Evolutionary conservation across 768 basidiomycete species (phyloP).

Genomic region (Lactifluus pinguis): DNA sequence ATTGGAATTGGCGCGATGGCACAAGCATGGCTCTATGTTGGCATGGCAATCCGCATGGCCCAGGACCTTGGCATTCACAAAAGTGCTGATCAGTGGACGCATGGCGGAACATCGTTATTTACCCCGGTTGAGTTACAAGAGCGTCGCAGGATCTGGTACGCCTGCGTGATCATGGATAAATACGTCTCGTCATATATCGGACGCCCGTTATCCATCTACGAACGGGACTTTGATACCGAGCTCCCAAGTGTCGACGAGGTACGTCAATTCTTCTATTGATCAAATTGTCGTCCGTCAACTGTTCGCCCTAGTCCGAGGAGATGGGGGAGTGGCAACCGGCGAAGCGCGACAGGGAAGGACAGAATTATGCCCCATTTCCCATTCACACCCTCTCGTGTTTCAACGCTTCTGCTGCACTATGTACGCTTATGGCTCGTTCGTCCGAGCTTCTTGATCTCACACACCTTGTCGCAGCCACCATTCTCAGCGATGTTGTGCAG

Average conservation of each 20-base stretch:
- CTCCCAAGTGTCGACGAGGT: slow-evolving; percentile 57
- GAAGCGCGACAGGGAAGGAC: slow-evolving; percentile 28
- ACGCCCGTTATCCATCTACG: slow-evolving; percentile 65
- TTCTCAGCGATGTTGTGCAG: slow-evolving; percentile 61
- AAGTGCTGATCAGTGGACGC: slow-evolving; percentile 69
- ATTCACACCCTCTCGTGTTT: slow-evolving; percentile 63
- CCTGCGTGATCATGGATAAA: slow-evolving; percentile 69
- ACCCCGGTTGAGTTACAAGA: slow-evolving; percentile 54
- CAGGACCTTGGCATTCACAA: slow-evolving; percentile 83
- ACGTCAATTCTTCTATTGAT: slow-evolving; percentile 13
- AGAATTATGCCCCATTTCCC: slow-evolving; percentile 27
- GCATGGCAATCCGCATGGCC: slow-evolving; percentile 89
- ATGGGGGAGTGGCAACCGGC: slow-evolving; percentile 44
- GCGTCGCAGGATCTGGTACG: slow-evolving; percentile 68
- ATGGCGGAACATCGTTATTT: slow-evolving; percentile 47
- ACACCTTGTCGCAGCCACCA: slow-evolving; percentile 39
- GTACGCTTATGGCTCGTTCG: slow-evolving; percentile 33
- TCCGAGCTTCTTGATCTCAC: slow-evolving; percentile 5
- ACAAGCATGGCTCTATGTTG: slow-evolving; percentile 76
- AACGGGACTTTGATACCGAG: slow-evolving; percentile 67
- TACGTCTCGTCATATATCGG: slow-evolving; percentile 77
- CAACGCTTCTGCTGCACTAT: slow-evolving; percentile 62
- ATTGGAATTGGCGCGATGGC: slow-evolving; percentile 87
- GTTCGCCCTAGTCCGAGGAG: slow-evolving; percentile 49
- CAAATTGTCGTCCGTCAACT: background rate